Evolutionary conservation across 192 early-diverging fungal genomes (phyloP).

Genomic region (Podila epicladia): DNA sequence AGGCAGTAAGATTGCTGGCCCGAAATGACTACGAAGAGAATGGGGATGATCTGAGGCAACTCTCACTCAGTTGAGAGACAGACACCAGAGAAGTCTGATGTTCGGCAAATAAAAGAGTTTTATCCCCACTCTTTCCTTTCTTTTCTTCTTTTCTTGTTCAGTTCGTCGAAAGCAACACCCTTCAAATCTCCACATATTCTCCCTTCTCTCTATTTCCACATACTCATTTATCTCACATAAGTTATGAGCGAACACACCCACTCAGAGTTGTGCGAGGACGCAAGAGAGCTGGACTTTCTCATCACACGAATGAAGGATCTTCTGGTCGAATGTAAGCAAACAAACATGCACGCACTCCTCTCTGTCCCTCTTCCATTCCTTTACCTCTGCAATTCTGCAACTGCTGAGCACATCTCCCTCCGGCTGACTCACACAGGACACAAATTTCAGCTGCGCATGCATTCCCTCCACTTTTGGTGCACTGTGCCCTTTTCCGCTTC

Average conservation of each 20-base stretch:
- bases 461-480: slow-evolving; percentile 7
- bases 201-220: not conserved
- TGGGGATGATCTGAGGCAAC: too few species aligned
- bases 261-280: slow-evolving; percentile 41
- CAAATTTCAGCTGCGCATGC: slow-evolving; percentile 18
- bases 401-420: not conserved
- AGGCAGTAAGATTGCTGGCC: too few species aligned
- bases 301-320: slow-evolving; percentile 57
- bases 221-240: not conserved
- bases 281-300: slow-evolving; percentile 53
- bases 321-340: slow-evolving; percentile 52
- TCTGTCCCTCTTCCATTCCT: not conserved
- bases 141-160: not conserved
- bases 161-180: not conserved
- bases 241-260: not conserved
- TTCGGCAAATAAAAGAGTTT: not conserved
- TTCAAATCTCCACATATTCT: not conserved
- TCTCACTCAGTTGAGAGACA: too few species aligned
- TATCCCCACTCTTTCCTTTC: not conserved
- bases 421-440: slow-evolving; percentile 33
- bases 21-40: too few species aligned
- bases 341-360: not conserved
- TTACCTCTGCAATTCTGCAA: not conserved
- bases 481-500: slow-evolving; percentile 4
- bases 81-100: too few species aligned